Base-by-base conservation (phyloP, 1,284 basidiomycete genomes). In the Meripilus lineatus region DNA sequence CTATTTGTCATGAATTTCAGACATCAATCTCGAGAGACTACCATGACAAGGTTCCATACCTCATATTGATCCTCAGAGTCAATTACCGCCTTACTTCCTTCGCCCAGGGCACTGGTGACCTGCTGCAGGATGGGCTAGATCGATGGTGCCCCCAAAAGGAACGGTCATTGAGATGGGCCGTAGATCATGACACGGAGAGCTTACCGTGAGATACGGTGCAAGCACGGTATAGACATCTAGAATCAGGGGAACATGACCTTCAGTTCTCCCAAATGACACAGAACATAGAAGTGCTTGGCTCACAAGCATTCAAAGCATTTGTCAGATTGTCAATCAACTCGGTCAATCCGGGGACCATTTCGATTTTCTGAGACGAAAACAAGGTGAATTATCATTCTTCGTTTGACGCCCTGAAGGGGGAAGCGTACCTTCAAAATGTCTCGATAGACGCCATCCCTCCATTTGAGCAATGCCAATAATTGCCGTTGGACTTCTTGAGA, bases 401-500 rank as follows among this genome's bases (percentile, higher is more conserved):
- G 28, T 10, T n/a, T n/a, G 34, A 13, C 8, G 34, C 8, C 8
- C 34, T 11, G 34, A 36, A 13, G 34, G 18, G 13, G 11, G 10
- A 8, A 20, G 10, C 33, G 21, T 25, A 36, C 41, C 33, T 67
- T 56, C 17, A 69, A 54, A 21, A 81, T 66, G 41, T 72, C 68
- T 30, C 72, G 63, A 53, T 72, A 72, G 38, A 84, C 65, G 28
- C 69, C 68, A 56, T 88, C 85, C 37, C 85, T 79, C 77, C 89
- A 90, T 49, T 75, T 79, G 41, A 93, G 68, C 28, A 92, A 68
- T 50, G 79, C 69, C 69, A 82, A 74, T 2, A 92, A 64, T 41
- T 75, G 73, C 38, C 72, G 62, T 58, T 88, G 82, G 26, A 92
- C 77, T 56, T 91, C 86, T 24, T 80, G 77, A 15, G 84, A 82